Conservation (phyloP, 2,329 filamentous ascomycete genomes). For the Knoxdaviesia proteae region DNA sequence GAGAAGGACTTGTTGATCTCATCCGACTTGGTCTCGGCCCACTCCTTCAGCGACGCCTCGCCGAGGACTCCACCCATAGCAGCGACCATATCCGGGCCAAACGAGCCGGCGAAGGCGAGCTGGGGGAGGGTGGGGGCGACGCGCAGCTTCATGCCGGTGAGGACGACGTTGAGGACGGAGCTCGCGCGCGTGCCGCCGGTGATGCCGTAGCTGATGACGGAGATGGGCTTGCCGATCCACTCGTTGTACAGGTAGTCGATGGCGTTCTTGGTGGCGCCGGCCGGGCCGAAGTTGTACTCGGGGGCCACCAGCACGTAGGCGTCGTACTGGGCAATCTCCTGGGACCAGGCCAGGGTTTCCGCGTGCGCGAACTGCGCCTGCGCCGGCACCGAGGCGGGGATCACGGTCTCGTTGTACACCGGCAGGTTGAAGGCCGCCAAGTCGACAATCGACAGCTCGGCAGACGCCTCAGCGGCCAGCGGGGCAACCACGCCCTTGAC, state of each 20-base stretch:
- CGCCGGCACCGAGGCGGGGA: conserved; percentile 17
- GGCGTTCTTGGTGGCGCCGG: conserved; percentile 36
- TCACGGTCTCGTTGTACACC: conserved; percentile 20
- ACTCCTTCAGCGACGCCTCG: no score
- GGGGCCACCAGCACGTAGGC: conserved; percentile 28
- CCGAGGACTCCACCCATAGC: no score
- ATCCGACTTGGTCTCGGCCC: no score
- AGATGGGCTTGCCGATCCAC: conserved; percentile 31
- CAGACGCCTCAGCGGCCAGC: conserved; percentile 5
- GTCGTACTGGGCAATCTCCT: conserved; percentile 20
- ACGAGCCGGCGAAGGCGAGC: no score
- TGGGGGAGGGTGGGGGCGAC: no score
- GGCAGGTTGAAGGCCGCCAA: conserved; percentile 19
- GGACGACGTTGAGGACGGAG: no score
- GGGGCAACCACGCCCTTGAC: conserved; percentile 11
- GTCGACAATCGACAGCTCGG: conserved; percentile 13
- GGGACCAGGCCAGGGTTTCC: conserved; percentile 23
- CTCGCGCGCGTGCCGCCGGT: no score
- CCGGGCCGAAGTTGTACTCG: conserved; percentile 34
- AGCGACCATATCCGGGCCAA: no score
- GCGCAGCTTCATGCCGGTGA: no score
- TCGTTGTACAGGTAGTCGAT: conserved; percentile 40
- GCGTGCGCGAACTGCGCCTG: conserved; percentile 15
- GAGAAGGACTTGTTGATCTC: no score
- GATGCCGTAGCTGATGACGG: conserved; percentile 32